Conservation (phyloP, 495 filamentous ascomycete species). For the Pseudomonodictys pantanalensis region DNA sequence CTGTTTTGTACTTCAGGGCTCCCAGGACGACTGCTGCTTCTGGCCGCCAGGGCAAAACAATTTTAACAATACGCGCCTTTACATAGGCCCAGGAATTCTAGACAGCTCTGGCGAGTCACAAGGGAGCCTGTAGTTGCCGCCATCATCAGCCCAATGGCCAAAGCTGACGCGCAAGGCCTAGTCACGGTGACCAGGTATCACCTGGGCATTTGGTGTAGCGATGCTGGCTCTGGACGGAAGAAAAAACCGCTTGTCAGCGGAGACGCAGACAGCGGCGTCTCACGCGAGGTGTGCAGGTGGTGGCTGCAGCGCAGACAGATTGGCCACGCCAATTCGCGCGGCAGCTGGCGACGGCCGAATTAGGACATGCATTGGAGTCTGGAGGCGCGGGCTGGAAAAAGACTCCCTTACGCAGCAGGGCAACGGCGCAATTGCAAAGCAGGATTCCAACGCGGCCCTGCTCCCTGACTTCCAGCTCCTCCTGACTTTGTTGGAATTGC, state of each 20-base stretch:
- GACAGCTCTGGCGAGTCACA: conserved; percentile 26
- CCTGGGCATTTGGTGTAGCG: too few relatives aligned
- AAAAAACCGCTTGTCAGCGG: background rate
- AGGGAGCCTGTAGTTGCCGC: conserved; percentile 11
- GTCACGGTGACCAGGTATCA: background rate
- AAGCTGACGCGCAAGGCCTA: conserved; percentile 17
- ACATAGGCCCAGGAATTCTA: conserved; percentile 22
- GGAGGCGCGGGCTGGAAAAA: background rate
- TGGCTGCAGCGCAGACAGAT: background rate
- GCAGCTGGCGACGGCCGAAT: background rate
- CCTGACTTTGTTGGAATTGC: too few relatives aligned
- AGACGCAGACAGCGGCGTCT: background rate
- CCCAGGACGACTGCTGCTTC: background rate
- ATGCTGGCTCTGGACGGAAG: background rate
- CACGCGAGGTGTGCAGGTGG: conserved; percentile 9
- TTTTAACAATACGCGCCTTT: conserved; percentile 16
- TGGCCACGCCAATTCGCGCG: background rate
- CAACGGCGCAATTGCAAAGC: background rate
- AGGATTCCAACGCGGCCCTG: too few relatives aligned
- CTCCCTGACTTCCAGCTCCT: too few relatives aligned
- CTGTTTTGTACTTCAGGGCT: conserved; percentile 11
- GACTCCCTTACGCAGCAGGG: background rate
- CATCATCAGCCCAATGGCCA: conserved; percentile 22
- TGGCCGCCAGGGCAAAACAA: conserved; percentile 8
- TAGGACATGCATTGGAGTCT: background rate